A percentile compares a stretch with the other conserved stretches of the same genome.
These are phyloP conservation scores for Colletotrichum trifolii DNA, from an alignment of 2,329 filamentous ascomycete genomes.

Conservation along the genomic window DNA sequence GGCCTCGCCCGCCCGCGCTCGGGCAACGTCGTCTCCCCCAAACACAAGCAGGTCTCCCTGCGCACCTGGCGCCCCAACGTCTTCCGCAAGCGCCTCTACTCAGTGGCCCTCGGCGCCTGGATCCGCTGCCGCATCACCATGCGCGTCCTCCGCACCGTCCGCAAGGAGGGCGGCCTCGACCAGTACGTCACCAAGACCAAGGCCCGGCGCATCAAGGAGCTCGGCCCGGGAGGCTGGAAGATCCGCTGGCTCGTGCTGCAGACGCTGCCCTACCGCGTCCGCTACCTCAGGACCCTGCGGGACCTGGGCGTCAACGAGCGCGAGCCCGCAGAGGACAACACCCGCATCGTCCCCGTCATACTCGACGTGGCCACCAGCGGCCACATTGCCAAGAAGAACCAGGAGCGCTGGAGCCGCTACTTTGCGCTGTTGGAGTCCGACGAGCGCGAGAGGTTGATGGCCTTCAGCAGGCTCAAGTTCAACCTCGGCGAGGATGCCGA, in stretches of 20 bases:
- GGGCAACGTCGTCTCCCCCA: constrained; percentile 79
- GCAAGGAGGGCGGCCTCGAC: constrained; percentile 89
- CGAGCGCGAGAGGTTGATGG: constrained; percentile 52
- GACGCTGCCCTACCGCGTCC: constrained; percentile 71
- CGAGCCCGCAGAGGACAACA: constrained; percentile 47
- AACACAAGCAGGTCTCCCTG: constrained; percentile 76
- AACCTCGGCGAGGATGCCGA: constrained; percentile 55
- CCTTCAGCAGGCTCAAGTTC: constrained; percentile 53
- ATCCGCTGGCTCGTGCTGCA: constrained; percentile 92
- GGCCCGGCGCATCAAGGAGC: constrained; percentile 80
- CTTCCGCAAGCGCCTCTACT: constrained; percentile 74
- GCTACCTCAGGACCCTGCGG: constrained; percentile 59
- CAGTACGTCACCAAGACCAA: constrained; percentile 89
- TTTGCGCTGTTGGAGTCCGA: constrained; percentile 41
- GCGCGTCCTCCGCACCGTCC: constrained; percentile 77
- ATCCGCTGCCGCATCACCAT: constrained; percentile 77
- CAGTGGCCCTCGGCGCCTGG: constrained; percentile 68
- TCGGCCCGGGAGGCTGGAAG: constrained; percentile 91
- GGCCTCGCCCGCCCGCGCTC: constrained; percentile 77
- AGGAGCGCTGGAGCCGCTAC: constrained; percentile 47
- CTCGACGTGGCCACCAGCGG: constrained; percentile 52
- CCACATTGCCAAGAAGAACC: constrained; percentile 34
- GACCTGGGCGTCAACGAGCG: constrained; percentile 68
- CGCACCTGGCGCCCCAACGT: constrained; percentile 83
- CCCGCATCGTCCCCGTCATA: constrained; percentile 53